A percentile compares a stretch with the other conserved stretches of the same genome.
phyloP scores from a whole-genome alignment of 306 rosid genomes.

The Quercus cerris region DNA sequence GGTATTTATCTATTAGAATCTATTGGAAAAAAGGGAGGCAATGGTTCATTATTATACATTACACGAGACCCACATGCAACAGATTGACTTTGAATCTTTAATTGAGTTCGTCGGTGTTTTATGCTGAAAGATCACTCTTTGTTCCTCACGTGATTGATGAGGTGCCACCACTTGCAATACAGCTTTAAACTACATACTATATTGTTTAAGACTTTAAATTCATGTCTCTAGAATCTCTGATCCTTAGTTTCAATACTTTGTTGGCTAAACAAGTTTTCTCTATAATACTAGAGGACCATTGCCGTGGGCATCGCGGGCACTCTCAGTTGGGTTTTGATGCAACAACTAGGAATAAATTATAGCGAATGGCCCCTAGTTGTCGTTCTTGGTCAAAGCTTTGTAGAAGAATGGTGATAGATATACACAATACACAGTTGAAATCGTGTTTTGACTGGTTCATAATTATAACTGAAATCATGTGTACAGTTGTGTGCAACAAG shows the following conservation, averaged over 20 bases:
- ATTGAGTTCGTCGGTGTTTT: not conserved
- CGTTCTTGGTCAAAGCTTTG: not conserved
- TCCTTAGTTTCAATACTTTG: not conserved
- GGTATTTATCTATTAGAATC: too few species aligned
- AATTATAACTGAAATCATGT: too few species aligned
- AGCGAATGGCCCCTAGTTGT: too few species aligned
- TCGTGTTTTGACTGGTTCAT: too few species aligned
- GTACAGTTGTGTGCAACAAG: too few species aligned
- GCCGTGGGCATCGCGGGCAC: slow-evolving; percentile 16
- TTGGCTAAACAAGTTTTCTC: slow-evolving; percentile 12
- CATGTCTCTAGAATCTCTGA: not conserved
- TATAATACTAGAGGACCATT: slow-evolving; percentile 16
- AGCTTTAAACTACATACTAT: not conserved
- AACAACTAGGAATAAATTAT: not conserved
- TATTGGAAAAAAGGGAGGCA: too few species aligned
- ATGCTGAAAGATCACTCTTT: slow-evolving; percentile 10
- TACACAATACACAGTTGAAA: too few species aligned
- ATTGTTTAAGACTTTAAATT: not conserved
- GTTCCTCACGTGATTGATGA: not conserved
- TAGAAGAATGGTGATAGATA: too few species aligned
- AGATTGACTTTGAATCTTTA: not conserved
- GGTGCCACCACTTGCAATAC: slow-evolving; percentile 4
- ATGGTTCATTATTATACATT: too few species aligned
- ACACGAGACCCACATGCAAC: not conserved
- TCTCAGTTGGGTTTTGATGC: slow-evolving; percentile 10